Evolutionary conservation across 2,329 filamentous ascomycete genomes (phyloP), one percentile per base, ranked within the genome.

Genomic region (Trichoderma asperellum): DNA sequence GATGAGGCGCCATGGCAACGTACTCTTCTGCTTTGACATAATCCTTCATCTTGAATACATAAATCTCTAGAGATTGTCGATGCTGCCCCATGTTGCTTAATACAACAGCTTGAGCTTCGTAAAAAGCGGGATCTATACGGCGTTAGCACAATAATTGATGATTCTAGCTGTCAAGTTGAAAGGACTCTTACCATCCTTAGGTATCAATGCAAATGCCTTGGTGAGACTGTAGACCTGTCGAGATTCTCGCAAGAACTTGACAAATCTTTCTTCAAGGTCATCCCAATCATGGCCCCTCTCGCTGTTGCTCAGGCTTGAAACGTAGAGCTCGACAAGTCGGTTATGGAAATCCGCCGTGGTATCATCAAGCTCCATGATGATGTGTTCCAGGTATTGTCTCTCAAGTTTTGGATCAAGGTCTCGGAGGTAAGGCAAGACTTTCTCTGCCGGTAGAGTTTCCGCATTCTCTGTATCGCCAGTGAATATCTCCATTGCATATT

Each of bases 81-180:
- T 99, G 94, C 75, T 95, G 91, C 7, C 93, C 93, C 92, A 98
- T 97, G 74, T 96, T 96, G 79, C 93, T 94, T 49, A 98, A 87
- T 24, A 98, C 90, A 56, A 98, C 91, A 7, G 96, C 96, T 71
- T 95, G 90, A 2, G 93, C 89, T 78, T 98, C 95, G 79, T 92
- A 97, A 75, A 97, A 97, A 2, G 88, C 85, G 0, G 94, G 84
- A 77, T 97, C 93, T 95, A 72, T 21, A 14, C 75, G 4, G 11
- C 5, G 14, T 56, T 43, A 59, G 21, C 52, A 61, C 10, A 24
- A 4, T 10, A 14, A 2, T 21, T 21, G n/a, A 24, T 16, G 18
- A 4, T 21, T 16, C 4, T 11, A 16, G 10, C 18, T 43, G 7
- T 3, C 2, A 5, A 6, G 14, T 6, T 34, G 6, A 34, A 11